Base-by-base conservation (phyloP, 768 basidiomycete genomes). In the Kwoniella sp. region DNA sequence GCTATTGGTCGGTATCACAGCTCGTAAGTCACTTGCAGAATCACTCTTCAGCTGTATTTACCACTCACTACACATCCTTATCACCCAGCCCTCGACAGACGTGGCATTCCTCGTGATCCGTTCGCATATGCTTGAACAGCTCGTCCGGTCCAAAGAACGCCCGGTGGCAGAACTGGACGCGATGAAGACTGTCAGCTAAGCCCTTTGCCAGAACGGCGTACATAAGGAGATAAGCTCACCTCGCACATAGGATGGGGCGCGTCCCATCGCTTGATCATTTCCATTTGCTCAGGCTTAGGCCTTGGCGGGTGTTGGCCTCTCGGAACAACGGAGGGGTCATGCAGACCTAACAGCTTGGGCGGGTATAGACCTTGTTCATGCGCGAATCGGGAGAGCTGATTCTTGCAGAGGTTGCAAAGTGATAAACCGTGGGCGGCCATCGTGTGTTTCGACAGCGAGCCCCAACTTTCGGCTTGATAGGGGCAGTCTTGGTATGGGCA, bases 101-200 rank as follows among this genome's bases (percentile, higher is more conserved):
- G 70, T 96, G 96, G 77, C 95, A 98, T 73, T 98, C 94, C 79
- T 99, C 95, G 80, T 99, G 95, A 53, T 83, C 83, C 74, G 93
- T 88, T 55, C 94, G 86, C 88, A 97, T 91, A 79, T 99, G 96
- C 24, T 87, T 82, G 77, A 88, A 96, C n/a, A 97, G 82, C 72
- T 93, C 93, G 73, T 98, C 95, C 58, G 89, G 88, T n/a, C 88
- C 83, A 77, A 94, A 96, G 84, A 90, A 93, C 71, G 90, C 93
- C 70, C 92, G 89, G n/a, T 86, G 86, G 71, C 93, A 96, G 78
- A 97, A 98, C 72, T 86, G 86, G 12, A n/a, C 15, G 24, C 15
- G 1, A 10, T 44, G 13, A 33, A 33, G 7, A 48, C 47, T 48
- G 6, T 25, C n/a, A 48, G 47, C 19, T 19, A 17, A 25, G n/a